phyloP scores from a whole-genome alignment of 2,329 filamentous ascomycete genomes.

The Nemania sp. region DNA sequence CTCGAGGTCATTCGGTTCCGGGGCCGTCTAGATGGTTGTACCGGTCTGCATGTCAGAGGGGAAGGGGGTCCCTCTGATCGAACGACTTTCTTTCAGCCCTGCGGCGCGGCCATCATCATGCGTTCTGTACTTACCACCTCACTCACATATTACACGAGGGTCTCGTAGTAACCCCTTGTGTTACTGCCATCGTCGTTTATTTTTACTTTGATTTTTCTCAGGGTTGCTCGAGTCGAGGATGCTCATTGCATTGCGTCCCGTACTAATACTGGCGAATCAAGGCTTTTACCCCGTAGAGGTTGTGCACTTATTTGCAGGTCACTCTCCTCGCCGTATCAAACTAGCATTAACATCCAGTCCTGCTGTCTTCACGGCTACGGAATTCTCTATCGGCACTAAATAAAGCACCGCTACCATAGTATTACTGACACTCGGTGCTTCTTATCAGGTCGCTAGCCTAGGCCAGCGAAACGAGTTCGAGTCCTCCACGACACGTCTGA shows the following conservation, averaged over 20 bases:
- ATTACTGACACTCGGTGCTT: neutral
- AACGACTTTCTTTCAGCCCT: slow-evolving; percentile 27
- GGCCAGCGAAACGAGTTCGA: no score
- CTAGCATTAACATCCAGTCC: neutral
- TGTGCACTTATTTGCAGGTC: neutral
- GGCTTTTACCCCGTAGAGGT: neutral
- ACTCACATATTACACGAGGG: slow-evolving; percentile 1
- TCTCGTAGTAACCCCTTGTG: neutral
- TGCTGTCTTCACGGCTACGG: neutral
- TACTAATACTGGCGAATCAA: neutral
- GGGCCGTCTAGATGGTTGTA: slow-evolving; percentile 12
- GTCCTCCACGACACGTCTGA: neutral
- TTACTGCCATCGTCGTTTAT: slow-evolving; percentile 4
- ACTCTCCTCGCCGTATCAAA: neutral
- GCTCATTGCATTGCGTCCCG: slow-evolving; percentile 12
- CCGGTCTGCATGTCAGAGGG: slow-evolving; percentile 26
- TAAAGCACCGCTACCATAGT: slow-evolving; percentile 7
- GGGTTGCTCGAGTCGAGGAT: neutral
- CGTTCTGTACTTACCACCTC: neutral
- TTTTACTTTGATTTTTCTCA: slow-evolving; percentile 9
- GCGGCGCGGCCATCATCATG: slow-evolving; percentile 17
- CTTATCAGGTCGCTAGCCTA: neutral
- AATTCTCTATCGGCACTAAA: slow-evolving; percentile 4
- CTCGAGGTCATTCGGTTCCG: slow-evolving; percentile 18
- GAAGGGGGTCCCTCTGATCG: slow-evolving; percentile 13